These are phyloP conservation scores for Prunus yedoensis DNA, from an alignment of 331 rosid genomes.

Conservation along the genomic window DNA sequence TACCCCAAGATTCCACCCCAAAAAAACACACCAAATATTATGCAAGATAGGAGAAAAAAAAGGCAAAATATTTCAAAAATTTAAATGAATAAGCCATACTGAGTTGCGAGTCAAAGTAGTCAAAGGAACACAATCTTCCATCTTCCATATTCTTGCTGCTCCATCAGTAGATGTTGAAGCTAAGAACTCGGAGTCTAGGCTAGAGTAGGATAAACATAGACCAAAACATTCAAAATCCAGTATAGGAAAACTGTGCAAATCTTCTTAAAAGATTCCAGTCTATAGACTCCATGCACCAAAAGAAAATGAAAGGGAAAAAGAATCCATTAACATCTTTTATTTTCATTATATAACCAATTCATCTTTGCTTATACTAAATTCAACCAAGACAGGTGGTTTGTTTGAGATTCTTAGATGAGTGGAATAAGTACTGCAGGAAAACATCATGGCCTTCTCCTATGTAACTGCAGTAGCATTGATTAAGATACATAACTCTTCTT, in stretches of 20 bases:
- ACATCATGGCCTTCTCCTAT: neutral
- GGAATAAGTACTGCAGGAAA: neutral
- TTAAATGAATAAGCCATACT: conserved; percentile 36
- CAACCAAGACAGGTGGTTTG: neutral
- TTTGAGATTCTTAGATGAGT: conserved; percentile 1
- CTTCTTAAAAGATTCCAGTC: neutral
- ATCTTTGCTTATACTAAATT: neutral
- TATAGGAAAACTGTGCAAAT: conserved; percentile 15
- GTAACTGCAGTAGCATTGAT: neutral
- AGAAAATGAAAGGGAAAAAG: neutral
- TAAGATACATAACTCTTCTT: neutral
- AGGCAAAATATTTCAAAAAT: conserved; percentile 6
- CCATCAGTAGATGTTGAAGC: conserved; percentile 94
- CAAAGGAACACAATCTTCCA: conserved; percentile 80
- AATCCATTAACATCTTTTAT: neutral
- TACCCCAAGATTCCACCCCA: neutral
- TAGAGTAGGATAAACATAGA: conserved; percentile 35
- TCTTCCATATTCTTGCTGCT: conserved; percentile 83
- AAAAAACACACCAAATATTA: neutral
- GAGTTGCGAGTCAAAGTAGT: conserved; percentile 72
- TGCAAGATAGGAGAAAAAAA: neutral
- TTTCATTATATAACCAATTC: neutral
- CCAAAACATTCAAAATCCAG: conserved; percentile 18
- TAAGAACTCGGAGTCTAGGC: conserved; percentile 85
- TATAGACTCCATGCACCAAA: neutral